These are phyloP conservation scores for Hawksworthiomyces lignivorus DNA, from an alignment of 2,329 filamentous ascomycete genomes.

Conservation along the genomic window DNA sequence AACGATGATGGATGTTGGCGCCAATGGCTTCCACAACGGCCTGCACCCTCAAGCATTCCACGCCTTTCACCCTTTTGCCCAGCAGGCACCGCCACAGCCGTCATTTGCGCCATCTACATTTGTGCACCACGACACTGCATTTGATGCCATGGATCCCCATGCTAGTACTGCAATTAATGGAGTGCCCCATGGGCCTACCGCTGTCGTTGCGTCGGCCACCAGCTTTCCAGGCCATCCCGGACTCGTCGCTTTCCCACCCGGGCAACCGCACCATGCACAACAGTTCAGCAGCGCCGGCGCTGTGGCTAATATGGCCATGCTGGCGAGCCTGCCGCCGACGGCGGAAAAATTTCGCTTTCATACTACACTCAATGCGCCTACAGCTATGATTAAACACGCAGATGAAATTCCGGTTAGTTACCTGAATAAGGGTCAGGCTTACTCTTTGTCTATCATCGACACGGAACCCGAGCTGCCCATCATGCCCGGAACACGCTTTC, in stretches of 20 bases:
- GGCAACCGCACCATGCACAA: constrained; percentile 4
- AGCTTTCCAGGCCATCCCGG: constrained; percentile 3
- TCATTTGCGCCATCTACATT: constrained; percentile 74
- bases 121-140: constrained; percentile 70
- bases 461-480: constrained; percentile 56
- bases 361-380: constrained; percentile 84
- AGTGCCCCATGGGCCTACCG: too few species aligned
- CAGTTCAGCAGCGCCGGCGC: constrained; percentile 1
- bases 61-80: constrained; percentile 64
- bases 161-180: constrained; percentile 58
- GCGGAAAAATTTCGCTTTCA: constrained; percentile 80
- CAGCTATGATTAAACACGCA: constrained; percentile 85
- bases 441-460: constrained; percentile 78
- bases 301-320: constrained; percentile 28
- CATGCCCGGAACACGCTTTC: constrained; percentile 60
- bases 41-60: constrained; percentile 43
- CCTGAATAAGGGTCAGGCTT: constrained; percentile 94
- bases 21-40: constrained; percentile 52
- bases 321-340: constrained; percentile 40
- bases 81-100: constrained; percentile 46
- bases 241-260: constrained; percentile 7
- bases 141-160: constrained; percentile 72
- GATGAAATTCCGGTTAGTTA: constrained; percentile 97
- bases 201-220: not conserved
- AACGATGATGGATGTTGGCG: constrained; percentile 53